Conservation (phyloP, 2,329 filamentous ascomycete genomes). For the Davidsoniella neocaledoniae region DNA sequence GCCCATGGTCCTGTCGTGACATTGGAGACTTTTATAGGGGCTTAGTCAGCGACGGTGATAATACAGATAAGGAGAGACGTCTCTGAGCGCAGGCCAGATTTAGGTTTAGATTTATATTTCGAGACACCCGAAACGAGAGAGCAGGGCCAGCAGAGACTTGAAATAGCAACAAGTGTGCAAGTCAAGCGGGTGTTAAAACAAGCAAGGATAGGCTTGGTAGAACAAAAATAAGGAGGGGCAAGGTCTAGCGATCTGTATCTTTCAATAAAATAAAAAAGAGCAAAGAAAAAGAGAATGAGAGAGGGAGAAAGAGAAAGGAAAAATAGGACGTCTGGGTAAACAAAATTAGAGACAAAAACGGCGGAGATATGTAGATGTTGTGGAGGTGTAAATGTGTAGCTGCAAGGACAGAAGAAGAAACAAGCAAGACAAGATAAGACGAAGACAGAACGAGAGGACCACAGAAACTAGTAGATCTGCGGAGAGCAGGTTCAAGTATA, state of each 20-base stretch:
- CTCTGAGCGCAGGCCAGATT: not conserved
- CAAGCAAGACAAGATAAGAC: not conserved
- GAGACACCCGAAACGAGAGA: no score
- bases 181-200: no score
- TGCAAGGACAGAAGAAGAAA: not conserved
- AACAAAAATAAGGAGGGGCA: not conserved
- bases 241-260: slow-evolving; percentile 8
- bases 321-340: not conserved
- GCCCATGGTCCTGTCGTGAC: not conserved
- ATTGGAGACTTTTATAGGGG: not conserved
- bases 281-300: not conserved
- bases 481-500: no score
- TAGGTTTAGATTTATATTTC: no score
- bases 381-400: not conserved
- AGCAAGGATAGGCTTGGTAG: no score
- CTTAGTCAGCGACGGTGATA: no score
- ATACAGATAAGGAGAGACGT: not conserved
- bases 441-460: not conserved
- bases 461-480: not conserved
- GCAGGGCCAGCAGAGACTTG: no score
- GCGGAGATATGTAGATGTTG: not conserved
- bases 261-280: not conserved
- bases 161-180: not conserved
- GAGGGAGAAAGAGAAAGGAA: slow-evolving; percentile 3
- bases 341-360: not conserved